Evolutionary conservation across 345 rosid genomes (phyloP), one percentile per base, ranked within the genome.

Genomic region (Orychophragmus violaceus): DNA sequence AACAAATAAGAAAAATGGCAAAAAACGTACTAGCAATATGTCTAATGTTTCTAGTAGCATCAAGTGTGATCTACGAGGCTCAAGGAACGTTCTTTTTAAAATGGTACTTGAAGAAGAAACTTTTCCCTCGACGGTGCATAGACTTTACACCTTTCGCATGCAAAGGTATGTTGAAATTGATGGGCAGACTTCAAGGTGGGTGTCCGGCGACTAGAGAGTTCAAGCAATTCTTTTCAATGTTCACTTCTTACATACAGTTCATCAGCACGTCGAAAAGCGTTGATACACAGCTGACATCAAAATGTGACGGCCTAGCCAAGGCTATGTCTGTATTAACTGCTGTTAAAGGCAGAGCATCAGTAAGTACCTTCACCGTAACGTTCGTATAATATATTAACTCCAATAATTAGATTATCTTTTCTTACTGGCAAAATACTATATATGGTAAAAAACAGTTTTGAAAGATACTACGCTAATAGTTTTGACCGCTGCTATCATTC

Each of bases 51-150:
- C 28, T 72, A 6, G 45, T 72, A 27, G 65, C 59, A 56, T 64
- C 76, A 71, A 56, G 59, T 56, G 65, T 71, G 44, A 4, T 71
- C 2, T 55, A 71, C 41, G 76, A 71, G 18, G 76, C 21, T 17
- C 70, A 71, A 57, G 76, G 76, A 3, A 7, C 25, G 2, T 71
- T 71, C 70, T 48, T 71, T 4, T 50, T 71, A 37, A 71, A 48
- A 29, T 9, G 46, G 13, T 71, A 71, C 65, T 9, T 70, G 21
- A 53, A 1, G 37, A 60, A 8, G 45, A 60, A 3, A 6, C 1
- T 58, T 2, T 1, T 28, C n/a, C n/a, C n/a, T 6, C 48, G 23
- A 44, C 13, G 22, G 11, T 45, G 57, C 4, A 6, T 11, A 1
- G 66, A 41, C 61, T 66, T 73, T 17, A 22, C 51, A 2, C 72